Base-by-base conservation (phyloP, 371 early-diverging fungal species). In the Coemansia sp. region DNA sequence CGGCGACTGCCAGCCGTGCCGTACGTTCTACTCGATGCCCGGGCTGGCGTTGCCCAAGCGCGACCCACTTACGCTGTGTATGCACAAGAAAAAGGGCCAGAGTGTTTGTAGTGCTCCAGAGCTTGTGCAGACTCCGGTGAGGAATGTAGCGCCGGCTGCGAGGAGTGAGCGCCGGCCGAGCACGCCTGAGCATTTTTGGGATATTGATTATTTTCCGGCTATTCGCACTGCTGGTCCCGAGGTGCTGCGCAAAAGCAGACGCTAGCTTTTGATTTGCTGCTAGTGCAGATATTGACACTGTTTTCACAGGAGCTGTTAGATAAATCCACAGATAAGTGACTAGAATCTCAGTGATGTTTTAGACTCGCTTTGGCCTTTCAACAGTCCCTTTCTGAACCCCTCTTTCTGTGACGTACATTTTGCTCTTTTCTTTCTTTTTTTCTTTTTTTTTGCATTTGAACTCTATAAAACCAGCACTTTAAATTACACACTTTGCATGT, bases 141-240 rank as follows among this genome's bases (percentile, higher is more conserved):
- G 45, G 22, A 24, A 27, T 14, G 22, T 7, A 14, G 54, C 37
- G 13, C 48, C 40, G 47, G 34, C 50, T 18, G 64, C 67, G 0
- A 59, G 45, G 34, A 63, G 72, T 65, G 77, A 68, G 56, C 68
- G 56, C 60, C 62, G 72, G 26, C 68, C 64, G n/a, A 53, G 54
- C 39, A 76, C 77, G 5, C 77, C 77, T 2, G 77, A 76, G 4
- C 61, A 76, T 24, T 76, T 68, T 54, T 76, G 77, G 77, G 77
- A 76, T 24, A 68, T 76, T 27, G 64, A 71, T 47, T 72, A 68
- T 51, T 76, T 76, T 8, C 77, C 77, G 24, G 64, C 68, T 14
- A 76, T 76, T 51, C 67, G 65, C 21, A 68, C 68, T 0, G 66
- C 61, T 4, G 72, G 77, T 2, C 65, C 68, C 26, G 77, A 72